Evolutionary conservation across 2,329 filamentous ascomycete species (phyloP).

Genomic region (Stromatinia cepivora): DNA sequence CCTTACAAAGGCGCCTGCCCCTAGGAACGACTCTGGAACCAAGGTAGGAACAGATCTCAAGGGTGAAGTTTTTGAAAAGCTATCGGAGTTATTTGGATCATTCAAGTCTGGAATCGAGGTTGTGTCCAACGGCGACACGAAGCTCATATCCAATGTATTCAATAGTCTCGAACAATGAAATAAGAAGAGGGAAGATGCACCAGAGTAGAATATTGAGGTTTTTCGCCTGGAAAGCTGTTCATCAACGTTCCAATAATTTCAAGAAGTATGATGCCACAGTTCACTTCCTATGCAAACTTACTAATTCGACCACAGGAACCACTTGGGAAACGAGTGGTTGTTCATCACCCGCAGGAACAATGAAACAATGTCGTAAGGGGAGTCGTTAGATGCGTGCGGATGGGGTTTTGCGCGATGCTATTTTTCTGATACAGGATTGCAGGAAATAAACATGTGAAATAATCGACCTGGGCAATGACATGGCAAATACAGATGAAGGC

Average conservation of each 20-base stretch:
- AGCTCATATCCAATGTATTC: background rate
- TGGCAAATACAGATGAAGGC: background rate
- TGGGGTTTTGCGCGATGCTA: background rate
- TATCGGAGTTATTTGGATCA: background rate
- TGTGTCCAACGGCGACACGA: background rate
- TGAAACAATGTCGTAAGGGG: background rate
- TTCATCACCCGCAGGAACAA: too few species aligned
- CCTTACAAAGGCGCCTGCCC: too few species aligned
- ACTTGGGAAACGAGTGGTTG: too few species aligned
- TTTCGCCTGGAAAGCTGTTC: background rate
- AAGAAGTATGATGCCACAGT: background rate
- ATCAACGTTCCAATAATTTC: background rate
- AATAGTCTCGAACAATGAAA: background rate
- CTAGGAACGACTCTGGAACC: too few species aligned
- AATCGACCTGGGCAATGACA: too few species aligned
- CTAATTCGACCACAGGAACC: background rate
- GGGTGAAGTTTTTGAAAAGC: background rate
- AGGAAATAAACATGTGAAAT: background rate
- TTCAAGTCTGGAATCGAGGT: background rate
- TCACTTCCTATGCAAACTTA: background rate
- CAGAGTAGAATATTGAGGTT: background rate
- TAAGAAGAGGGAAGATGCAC: background rate
- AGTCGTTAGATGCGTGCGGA: background rate
- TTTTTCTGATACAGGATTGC: background rate
- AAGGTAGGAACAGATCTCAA: background rate